Evolutionary conservation across 2,329 filamentous ascomycete species (phyloP), one percentile per base, ranked within the genome.

Genomic region (Dendryphion nanum): DNA sequence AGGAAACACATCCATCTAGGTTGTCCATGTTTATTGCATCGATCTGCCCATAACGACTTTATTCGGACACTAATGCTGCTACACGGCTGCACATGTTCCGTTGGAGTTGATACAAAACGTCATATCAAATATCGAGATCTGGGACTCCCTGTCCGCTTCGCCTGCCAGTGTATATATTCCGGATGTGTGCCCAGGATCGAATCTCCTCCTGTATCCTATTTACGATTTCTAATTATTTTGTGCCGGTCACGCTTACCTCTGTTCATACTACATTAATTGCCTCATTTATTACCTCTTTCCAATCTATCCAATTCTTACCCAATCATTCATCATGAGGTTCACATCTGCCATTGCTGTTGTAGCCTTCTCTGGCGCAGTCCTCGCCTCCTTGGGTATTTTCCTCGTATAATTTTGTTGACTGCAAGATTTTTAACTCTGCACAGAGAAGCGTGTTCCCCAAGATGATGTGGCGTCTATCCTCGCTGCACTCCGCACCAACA

Each of bases 191-290:
- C n/a, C n/a, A n/a, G n/a, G n/a, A n/a, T n/a, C n/a, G n/a, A n/a
- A n/a, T n/a, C n/a, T n/a, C n/a, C n/a, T n/a, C n/a, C n/a, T n/a
- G n/a, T n/a, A n/a, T n/a, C n/a, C n/a, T n/a, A n/a, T n/a, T n/a
- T n/a, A n/a, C n/a, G n/a, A n/a, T n/a, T n/a, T n/a, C n/a, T n/a
- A n/a, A n/a, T n/a, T n/a, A n/a, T n/a, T 37, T 31, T 47, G 55
- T 61, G 58, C 57, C 46, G 58, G 55, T 44, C 58, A 60, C 55
- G 46, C 46, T 45, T 38, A 30, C 44, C 53, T 35, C 37, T 31
- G 33, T 18, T 48, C 30, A 16, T 37, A 28, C 36, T 43, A 32
- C 17, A 14, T 33, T 34, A 16, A 29, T 28, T 41, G 21, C 23
- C 33, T 19, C 12, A 42, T 38, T 35, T 28, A 24, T 17, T n/a